Conservation (phyloP, 805 yeast species). For the Kurtzmaniella cleridarum region DNA sequence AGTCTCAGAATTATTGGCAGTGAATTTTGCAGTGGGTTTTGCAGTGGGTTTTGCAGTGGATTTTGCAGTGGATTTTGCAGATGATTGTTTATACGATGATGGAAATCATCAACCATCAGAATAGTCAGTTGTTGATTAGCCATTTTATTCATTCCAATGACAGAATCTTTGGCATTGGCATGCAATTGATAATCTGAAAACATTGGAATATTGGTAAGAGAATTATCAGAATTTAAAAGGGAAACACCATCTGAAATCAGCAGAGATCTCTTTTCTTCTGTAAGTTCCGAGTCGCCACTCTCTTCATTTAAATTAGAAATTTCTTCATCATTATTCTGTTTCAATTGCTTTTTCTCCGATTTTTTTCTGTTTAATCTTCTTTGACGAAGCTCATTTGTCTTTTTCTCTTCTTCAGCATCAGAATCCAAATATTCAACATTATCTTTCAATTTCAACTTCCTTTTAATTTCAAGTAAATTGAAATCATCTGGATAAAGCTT, state of each 20-base stretch:
- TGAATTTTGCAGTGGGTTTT: conserved; percentile 8
- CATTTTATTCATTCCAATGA: conserved; percentile 16
- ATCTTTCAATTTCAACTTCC: conserved; percentile 24
- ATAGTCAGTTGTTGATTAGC: conserved; percentile 23
- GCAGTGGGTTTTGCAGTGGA: conserved; percentile 8
- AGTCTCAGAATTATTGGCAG: conserved; percentile 14
- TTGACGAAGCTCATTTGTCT: conserved; percentile 42
- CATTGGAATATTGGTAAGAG: conserved; percentile 61
- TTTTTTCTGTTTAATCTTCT: conserved; percentile 33
- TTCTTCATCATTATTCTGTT: conserved; percentile 6
- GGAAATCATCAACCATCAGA: conserved; percentile 31
- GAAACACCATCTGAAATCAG: conserved; percentile 59
- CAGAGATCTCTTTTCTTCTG: conserved; percentile 16
- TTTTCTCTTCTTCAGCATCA: conserved; percentile 47
- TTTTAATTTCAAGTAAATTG: conserved; percentile 46
- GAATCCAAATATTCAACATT: conserved; percentile 29
- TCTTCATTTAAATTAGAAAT: background rate
- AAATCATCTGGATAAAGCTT: conserved; percentile 78
- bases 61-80: background rate
- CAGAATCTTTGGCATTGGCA: conserved; percentile 20
- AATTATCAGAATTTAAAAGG: conserved; percentile 55
- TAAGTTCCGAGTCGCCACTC: too few relatives aligned
- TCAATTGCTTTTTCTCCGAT: conserved; percentile 11
- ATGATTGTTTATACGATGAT: background rate
- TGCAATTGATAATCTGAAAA: conserved; percentile 46